phyloP scores from a whole-genome alignment of 129 eudicot species.

The Flaveria robusta region DNA sequence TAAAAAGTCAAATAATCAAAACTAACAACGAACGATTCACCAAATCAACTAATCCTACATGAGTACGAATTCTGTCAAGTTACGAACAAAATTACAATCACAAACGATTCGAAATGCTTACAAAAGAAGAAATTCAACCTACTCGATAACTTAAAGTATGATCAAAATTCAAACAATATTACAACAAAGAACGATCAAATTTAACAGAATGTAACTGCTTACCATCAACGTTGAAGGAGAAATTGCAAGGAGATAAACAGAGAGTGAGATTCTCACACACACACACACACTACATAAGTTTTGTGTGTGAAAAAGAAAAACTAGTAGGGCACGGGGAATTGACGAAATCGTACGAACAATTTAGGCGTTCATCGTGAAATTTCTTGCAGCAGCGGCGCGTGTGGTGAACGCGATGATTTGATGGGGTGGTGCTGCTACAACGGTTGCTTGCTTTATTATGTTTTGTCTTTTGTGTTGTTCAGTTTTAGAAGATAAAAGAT shows the following conservation, averaged over 20 bases:
- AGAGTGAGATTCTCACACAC: too few species aligned
- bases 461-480: not conserved
- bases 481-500: not conserved
- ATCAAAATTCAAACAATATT: not conserved
- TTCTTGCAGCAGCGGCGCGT: constrained; percentile 29
- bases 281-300: not conserved
- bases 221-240: not conserved
- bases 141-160: not conserved
- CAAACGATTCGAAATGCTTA: not conserved
- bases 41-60: constrained; percentile 11
- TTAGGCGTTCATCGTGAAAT: not conserved
- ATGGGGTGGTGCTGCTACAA: not conserved
- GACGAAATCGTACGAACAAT: not conserved
- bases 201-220: constrained; percentile 30
- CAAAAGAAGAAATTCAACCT: not conserved
- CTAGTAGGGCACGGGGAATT: constrained; percentile 17
- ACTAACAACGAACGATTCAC: constrained; percentile 8
- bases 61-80: not conserved
- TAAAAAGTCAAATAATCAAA: not conserved
- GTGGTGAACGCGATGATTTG: constrained; percentile 10
- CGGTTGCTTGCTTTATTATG: not conserved
- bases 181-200: not conserved
- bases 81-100: constrained; percentile 4
- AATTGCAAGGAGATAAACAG: constrained; percentile 3
- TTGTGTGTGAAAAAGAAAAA: constrained; percentile 17